Percentiles rank a stretch among this genome's conserved stretches.
Conservation (phyloP, 2,329 filamentous ascomycete species). For the Lecanicillium sp. region DNA sequence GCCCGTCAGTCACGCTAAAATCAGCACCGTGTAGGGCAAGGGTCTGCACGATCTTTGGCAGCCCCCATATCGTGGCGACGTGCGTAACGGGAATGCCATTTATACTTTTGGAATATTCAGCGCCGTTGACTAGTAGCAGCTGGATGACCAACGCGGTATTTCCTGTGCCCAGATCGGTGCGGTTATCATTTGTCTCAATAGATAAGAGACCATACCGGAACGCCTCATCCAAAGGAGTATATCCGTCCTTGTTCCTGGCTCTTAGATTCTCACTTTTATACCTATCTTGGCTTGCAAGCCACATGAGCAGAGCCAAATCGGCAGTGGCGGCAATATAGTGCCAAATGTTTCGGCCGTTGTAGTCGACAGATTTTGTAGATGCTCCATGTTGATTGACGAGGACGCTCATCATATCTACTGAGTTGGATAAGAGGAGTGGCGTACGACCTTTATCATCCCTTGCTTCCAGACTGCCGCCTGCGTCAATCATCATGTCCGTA, state of each 20-base stretch:
- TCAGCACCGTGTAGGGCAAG: too few relatives aligned
- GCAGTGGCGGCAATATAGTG: slow-evolving; percentile 26
- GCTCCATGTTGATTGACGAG: slow-evolving; percentile 19
- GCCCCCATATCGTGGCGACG: too few relatives aligned
- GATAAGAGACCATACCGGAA: slow-evolving; percentile 9
- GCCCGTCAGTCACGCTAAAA: too few relatives aligned
- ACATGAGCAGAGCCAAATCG: slow-evolving; percentile 20
- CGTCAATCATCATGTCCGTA: slow-evolving; percentile 19
- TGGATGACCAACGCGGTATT: too few relatives aligned
- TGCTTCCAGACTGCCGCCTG: slow-evolving; percentile 19
- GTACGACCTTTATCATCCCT: slow-evolving; percentile 22
- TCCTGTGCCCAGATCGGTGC: too few relatives aligned
- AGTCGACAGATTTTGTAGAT: slow-evolving; percentile 21
- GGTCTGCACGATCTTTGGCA: too few relatives aligned
- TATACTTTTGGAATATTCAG: too few relatives aligned
- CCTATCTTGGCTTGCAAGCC: slow-evolving; percentile 22
- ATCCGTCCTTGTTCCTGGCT: slow-evolving; percentile 11
- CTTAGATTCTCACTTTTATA: slow-evolving; percentile 18
- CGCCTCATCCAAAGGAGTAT: slow-evolving; percentile 24
- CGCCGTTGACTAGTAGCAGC: too few relatives aligned
- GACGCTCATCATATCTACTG: slow-evolving; percentile 14
- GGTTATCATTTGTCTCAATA: too few relatives aligned
- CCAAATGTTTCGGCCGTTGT: slow-evolving; percentile 27
- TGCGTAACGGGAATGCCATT: too few relatives aligned
- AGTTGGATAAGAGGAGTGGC: slow-evolving; percentile 26